Evolutionary conservation across 768 basidiomycete species (phyloP), one percentile per base, ranked within the genome.

Genomic region (Macrolepiota albuminosa): DNA sequence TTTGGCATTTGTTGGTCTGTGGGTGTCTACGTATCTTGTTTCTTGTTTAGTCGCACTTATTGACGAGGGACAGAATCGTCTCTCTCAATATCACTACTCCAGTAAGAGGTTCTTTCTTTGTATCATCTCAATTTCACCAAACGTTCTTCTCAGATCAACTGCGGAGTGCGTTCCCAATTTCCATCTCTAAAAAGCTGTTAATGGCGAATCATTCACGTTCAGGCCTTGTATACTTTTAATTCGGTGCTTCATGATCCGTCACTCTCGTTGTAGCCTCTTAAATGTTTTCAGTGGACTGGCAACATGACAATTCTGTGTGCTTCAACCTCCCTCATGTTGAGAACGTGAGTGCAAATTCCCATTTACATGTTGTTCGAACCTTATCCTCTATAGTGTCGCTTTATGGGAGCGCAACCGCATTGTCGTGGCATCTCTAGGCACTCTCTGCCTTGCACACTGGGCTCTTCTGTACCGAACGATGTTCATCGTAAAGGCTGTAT

Each of bases 191-290:
- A 57, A 43, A 26, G 34, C 13, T 48, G 57, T 29, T 33, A 31
- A 49, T 39, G 43, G 31, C 11, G 29, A 14, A 11, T 24, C 14
- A 58, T 54, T 62, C 50, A 53, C 50, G 11, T 10, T 24, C 21
- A 87, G 82, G 84, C 84, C 10, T 68, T 90, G 14, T 89, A 83
- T 64, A 84, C 81, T 0, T 89, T 87, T 73, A 88, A 86, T 65
- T 87, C 85, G 21, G 87, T 83, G 68, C 61, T 79, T 69, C 4
- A 14, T 14, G 29, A 24, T 39, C 36, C 34, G 39, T 26, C 26
- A 16, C 24, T 39, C 42, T 46, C 14, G 10, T 53, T 46, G n/a
- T 54, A 34, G 47, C 52, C 63, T 54, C 33, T 50, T n/a, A 45
- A 34, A 45, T 13, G 21, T 57, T 45, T 50, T 16, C 61, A 87